Percentiles rank a stretch among this genome's conserved stretches.
phyloP scores from a whole-genome alignment of 257 asterid genomes.

The Paulownia fortunei region DNA sequence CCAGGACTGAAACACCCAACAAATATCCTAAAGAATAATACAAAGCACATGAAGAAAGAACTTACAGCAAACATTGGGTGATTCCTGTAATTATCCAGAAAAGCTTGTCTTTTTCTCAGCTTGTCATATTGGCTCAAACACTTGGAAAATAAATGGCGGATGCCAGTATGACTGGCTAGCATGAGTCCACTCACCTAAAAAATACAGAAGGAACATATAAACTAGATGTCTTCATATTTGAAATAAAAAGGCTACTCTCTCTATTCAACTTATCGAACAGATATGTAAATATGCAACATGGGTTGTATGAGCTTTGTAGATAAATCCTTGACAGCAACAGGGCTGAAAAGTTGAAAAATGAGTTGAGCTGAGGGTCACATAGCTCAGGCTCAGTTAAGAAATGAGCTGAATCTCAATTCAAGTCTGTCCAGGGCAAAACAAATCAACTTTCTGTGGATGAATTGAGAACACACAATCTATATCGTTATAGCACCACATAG shows the following conservation, averaged over 20 bases:
- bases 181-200: constrained; percentile 95
- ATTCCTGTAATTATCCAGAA: constrained; percentile 95
- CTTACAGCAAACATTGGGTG: constrained; percentile 98
- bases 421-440: background rate
- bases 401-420: background rate
- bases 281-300: background rate
- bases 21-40: constrained; percentile 12
- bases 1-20: background rate
- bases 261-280: constrained; percentile 14
- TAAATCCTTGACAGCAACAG: background rate
- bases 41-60: constrained; percentile 29
- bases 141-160: constrained; percentile 96
- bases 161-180: constrained; percentile 99
- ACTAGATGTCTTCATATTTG: constrained; percentile 21
- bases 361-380: background rate
- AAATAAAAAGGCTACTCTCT: background rate
- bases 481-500: background rate
- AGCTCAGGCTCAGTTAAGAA: background rate
- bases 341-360: background rate
- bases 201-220: constrained; percentile 28
- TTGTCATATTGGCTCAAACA: constrained; percentile 97
- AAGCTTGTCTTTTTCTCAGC: constrained; percentile 98
- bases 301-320: background rate
- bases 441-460: background rate
- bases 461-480: background rate